Conservation (phyloP, 2,329 filamentous ascomycete species). For the Beauveria varroae region DNA sequence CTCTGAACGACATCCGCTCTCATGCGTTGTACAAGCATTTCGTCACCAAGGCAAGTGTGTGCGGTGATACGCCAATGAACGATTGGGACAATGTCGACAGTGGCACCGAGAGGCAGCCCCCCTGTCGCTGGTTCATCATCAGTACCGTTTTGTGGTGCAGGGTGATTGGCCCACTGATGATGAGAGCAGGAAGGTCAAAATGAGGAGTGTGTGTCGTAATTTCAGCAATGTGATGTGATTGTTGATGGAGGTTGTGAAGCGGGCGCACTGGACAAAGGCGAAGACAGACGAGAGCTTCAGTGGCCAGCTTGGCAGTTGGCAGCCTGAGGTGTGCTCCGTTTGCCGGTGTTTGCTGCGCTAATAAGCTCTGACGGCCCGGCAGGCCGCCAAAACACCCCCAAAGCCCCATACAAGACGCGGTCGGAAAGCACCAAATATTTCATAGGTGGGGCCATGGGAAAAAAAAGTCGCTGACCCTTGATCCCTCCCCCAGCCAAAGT, state of each 20-base stretch:
- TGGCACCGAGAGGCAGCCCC: neutral
- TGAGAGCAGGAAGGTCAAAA: neutral
- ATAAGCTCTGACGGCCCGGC: too few relatives aligned
- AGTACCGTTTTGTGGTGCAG: neutral
- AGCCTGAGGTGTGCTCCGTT: neutral
- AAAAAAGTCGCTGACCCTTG: slow-evolving; percentile 11
- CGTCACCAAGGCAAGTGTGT: neutral
- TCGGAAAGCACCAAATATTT: neutral
- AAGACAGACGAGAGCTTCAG: neutral
- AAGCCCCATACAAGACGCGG: neutral
- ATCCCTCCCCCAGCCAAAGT: slow-evolving; percentile 9
- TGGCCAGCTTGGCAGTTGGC: neutral
- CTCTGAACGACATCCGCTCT: neutral
- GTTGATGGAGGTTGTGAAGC: neutral
- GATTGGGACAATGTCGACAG: neutral
- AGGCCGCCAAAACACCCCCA: neutral
- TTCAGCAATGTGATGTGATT: neutral
- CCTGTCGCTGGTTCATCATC: slow-evolving; percentile 1
- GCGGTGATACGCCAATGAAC: neutral
- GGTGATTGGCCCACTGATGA: neutral
- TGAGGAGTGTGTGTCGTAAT: slow-evolving; percentile 3
- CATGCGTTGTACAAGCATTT: neutral
- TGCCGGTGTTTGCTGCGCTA: neutral
- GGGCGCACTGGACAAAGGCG: neutral
- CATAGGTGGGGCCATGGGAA: slow-evolving; percentile 1